Conservation (phyloP, 2,329 filamentous ascomycete genomes). For the Rutstroemia sp. region DNA sequence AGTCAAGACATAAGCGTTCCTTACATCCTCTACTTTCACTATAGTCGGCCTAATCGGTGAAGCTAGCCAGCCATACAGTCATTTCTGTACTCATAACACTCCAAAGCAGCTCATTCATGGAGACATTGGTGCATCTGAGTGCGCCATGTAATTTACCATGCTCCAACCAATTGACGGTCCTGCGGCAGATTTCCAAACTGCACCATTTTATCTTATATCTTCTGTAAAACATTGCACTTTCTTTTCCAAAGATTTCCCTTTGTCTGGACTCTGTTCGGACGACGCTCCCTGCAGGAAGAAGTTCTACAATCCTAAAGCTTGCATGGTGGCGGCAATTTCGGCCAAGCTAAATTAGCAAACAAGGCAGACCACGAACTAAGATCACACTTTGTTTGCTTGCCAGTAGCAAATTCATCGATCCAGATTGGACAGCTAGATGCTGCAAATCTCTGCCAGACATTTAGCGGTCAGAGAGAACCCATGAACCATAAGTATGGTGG, state of each 20-base stretch:
- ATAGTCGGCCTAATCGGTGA: neutral
- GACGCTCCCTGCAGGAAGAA: neutral
- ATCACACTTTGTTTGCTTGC: neutral
- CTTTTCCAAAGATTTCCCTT: neutral
- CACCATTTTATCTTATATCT: neutral
- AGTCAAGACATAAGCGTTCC: neutral
- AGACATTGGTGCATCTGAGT: neutral
- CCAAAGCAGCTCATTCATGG: neutral
- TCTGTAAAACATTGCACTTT: neutral
- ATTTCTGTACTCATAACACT: neutral
- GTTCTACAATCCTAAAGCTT: conserved; percentile 4
- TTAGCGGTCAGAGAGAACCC: neutral
- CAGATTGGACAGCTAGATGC: neutral
- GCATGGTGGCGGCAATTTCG: neutral
- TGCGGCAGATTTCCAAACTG: neutral
- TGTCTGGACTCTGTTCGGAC: neutral
- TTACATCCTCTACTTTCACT: neutral
- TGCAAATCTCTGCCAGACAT: neutral
- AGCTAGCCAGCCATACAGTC: neutral
- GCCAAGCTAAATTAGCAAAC: neutral
- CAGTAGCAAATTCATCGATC: neutral
- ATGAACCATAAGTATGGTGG: no score
- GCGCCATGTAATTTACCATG: neutral
- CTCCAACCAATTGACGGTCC: neutral
- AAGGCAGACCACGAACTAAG: neutral